phyloP scores from a whole-genome alignment of 371 early-diverging fungal genomes.

The Fennellomyces sp. region DNA sequence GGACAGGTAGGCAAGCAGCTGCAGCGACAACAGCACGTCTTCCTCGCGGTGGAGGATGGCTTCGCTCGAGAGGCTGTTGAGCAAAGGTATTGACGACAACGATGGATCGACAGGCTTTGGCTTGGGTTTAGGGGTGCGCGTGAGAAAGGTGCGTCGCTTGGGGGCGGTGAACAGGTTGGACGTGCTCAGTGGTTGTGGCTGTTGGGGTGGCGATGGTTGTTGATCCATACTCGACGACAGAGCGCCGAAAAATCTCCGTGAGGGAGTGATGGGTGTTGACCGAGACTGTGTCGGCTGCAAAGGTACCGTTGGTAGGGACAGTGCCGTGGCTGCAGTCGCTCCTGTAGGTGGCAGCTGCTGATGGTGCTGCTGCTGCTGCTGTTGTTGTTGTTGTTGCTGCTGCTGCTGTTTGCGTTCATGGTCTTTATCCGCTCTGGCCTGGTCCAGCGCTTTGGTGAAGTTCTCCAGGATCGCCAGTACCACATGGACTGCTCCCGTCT shows the following conservation, averaged over 20 bases:
- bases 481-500: conserved; percentile 78
- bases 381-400: conserved; percentile 6
- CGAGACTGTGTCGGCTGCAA: conserved; percentile 26
- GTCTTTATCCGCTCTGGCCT: conserved; percentile 63
- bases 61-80: conserved; percentile 33
- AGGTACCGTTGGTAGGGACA: conserved; percentile 20
- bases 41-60: conserved; percentile 73
- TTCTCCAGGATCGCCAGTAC: conserved; percentile 77
- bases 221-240: background rate
- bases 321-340: conserved; percentile 13
- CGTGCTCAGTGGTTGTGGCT: background rate
- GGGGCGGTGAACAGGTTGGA: conserved; percentile 12
- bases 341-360: background rate
- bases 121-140: conserved; percentile 19
- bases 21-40: conserved; percentile 80
- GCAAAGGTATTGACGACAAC: conserved; percentile 21
- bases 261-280: conserved; percentile 29
- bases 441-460: conserved; percentile 60
- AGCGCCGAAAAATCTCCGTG: conserved; percentile 22
- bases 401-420: conserved; percentile 36
- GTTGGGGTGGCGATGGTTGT: background rate
- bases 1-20: conserved; percentile 82
- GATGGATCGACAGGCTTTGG: conserved; percentile 14
- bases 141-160: conserved; percentile 26
- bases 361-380: background rate